These are phyloP conservation scores for Glycine tomentella DNA, from an alignment of 306 rosid species.

Conservation along the genomic window DNA sequence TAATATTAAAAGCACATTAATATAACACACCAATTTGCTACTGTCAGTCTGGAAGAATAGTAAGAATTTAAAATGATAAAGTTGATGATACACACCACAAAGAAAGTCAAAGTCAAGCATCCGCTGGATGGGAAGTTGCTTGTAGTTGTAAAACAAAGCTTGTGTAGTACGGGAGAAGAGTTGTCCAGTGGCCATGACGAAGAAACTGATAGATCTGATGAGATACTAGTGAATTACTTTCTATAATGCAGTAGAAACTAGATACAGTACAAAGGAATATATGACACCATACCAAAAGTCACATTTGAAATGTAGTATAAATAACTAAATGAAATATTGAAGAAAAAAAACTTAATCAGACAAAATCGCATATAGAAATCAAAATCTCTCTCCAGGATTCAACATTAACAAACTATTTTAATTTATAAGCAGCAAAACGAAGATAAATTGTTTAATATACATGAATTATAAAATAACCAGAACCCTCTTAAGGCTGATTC, in stretches of 20 bases:
- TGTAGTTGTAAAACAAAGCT: constrained; percentile 88
- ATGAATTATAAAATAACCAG: not conserved
- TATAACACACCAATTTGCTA: not conserved
- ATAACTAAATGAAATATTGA: not conserved
- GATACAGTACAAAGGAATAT: not conserved
- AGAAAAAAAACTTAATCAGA: not conserved
- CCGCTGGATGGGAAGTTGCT: constrained; percentile 92
- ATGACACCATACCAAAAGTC: not conserved
- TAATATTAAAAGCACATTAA: constrained; percentile 6
- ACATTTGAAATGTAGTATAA: not conserved
- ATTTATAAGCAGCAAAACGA: constrained; percentile 5
- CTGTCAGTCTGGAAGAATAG: constrained; percentile 11
- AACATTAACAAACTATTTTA: constrained; percentile 9
- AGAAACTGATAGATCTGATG: constrained; percentile 56
- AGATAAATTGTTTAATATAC: not conserved
- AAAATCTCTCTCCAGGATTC: constrained; percentile 8
- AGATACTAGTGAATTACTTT: constrained; percentile 36
- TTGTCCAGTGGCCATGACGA: constrained; percentile 83
- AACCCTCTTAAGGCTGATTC: not conserved
- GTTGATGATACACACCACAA: constrained; percentile 64
- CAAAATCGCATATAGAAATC: too few relatives aligned
- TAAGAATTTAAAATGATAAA: constrained; percentile 29
- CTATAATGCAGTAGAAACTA: constrained; percentile 28
- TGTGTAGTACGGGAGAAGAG: constrained; percentile 84
- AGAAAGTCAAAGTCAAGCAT: constrained; percentile 97